Percentiles rank a stretch among this genome's conserved stretches.
Conservation (phyloP, 2,329 filamentous ascomycete genomes). For the Periconia macrospinosa region DNA sequence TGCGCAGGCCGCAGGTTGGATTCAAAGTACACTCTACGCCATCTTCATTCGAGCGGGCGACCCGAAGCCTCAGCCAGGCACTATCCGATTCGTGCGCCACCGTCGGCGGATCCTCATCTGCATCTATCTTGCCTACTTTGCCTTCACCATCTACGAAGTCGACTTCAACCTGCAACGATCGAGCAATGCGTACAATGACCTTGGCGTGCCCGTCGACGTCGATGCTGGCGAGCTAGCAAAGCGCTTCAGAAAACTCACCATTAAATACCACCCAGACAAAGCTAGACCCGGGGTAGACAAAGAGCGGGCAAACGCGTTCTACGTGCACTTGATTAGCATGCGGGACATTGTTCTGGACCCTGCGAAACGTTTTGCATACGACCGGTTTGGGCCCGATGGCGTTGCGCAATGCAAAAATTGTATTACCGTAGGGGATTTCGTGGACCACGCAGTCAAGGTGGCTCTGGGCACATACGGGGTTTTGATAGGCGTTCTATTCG, state of each 20-base stretch:
- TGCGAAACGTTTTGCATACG: slow-evolving; percentile 77
- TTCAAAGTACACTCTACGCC: slow-evolving; percentile 82
- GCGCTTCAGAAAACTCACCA: slow-evolving; percentile 71
- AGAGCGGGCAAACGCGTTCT: slow-evolving; percentile 54
- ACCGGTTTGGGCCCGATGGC: slow-evolving; percentile 74
- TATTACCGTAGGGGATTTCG: slow-evolving; percentile 71
- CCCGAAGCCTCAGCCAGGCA: slow-evolving; percentile 70
- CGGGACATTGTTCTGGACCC: slow-evolving; percentile 87
- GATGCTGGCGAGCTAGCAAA: slow-evolving; percentile 79
- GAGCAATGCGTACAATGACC: slow-evolving; percentile 77
- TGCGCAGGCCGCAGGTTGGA: slow-evolving; percentile 33
- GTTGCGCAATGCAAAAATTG: slow-evolving; percentile 57
- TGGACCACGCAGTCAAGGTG: slow-evolving; percentile 63
- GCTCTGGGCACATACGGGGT: slow-evolving; percentile 29
- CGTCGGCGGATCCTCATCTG: slow-evolving; percentile 80
- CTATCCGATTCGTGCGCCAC: slow-evolving; percentile 70
- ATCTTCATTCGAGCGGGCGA: slow-evolving; percentile 88
- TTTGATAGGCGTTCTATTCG: slow-evolving; percentile 29
- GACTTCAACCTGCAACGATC: slow-evolving; percentile 74
- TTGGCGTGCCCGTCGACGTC: slow-evolving; percentile 70
- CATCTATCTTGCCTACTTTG: slow-evolving; percentile 80
- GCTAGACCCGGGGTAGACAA: slow-evolving; percentile 38
- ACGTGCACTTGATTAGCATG: slow-evolving; percentile 80
- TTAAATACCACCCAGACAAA: slow-evolving; percentile 84
- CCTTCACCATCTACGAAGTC: slow-evolving; percentile 91